Percentiles rank a stretch among this genome's conserved stretches.
phyloP scores from a whole-genome alignment of 306 rosid genomes.

The Malus asiatica region DNA sequence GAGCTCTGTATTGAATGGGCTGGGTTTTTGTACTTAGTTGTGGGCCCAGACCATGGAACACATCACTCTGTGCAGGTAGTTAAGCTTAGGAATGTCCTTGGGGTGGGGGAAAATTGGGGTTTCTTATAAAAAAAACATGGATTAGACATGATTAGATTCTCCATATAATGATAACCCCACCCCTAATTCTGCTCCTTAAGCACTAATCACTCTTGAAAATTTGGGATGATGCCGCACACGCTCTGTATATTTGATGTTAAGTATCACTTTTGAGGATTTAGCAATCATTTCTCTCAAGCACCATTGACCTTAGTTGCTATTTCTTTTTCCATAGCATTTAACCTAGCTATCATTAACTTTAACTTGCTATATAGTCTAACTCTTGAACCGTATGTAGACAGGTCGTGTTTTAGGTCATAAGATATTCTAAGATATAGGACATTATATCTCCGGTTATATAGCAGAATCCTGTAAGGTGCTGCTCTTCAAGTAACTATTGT shows the following conservation, averaged over 20 bases:
- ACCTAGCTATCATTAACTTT: neutral
- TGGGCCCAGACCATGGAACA: neutral
- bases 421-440: too few relatives aligned
- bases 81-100: neutral
- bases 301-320: neutral
- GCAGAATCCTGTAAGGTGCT: neutral
- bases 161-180: slow-evolving; percentile 10
- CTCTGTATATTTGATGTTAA: slow-evolving; percentile 28
- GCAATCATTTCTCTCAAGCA: slow-evolving; percentile 29
- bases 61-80: neutral
- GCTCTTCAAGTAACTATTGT: too few relatives aligned
- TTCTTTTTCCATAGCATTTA: neutral
- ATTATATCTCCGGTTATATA: too few relatives aligned
- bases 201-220: neutral
- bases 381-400: neutral
- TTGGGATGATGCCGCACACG: slow-evolving; percentile 2
- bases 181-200: neutral
- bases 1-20: neutral
- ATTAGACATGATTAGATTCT: slow-evolving; percentile 34
- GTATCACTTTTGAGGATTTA: slow-evolving; percentile 37
- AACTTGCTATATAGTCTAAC: neutral
- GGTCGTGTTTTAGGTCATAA: neutral
- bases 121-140: slow-evolving; percentile 1
- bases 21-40: neutral
- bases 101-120: neutral